Percentiles rank a stretch among this genome's conserved stretches.
phyloP scores from a whole-genome alignment of 805 yeast genomes.

The Cyberlindnera galapagoensis region DNA sequence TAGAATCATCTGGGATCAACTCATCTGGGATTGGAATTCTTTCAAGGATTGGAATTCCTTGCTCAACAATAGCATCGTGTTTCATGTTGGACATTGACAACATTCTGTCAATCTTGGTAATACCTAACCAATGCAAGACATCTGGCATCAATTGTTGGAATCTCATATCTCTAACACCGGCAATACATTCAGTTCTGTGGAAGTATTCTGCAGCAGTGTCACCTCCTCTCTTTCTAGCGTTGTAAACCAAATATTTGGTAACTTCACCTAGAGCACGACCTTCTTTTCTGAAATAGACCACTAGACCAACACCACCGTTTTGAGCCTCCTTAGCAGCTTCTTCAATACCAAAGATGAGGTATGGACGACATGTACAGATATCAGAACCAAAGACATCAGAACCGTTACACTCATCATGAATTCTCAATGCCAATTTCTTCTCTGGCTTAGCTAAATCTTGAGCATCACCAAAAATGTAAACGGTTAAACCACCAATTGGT shows the following conservation, averaged over 20 bases:
- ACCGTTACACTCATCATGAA: constrained; percentile 68
- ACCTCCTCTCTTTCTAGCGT: constrained; percentile 64
- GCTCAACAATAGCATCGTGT: constrained; percentile 62
- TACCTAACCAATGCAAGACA: constrained; percentile 59
- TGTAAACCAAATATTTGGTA: constrained; percentile 62
- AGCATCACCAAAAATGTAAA: constrained; percentile 60
- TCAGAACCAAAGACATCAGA: constrained; percentile 66
- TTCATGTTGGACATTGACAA: constrained; percentile 69
- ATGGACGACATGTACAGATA: constrained; percentile 66
- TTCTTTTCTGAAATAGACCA: constrained; percentile 61
- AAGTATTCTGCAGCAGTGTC: constrained; percentile 64
- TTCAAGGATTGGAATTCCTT: constrained; percentile 56
- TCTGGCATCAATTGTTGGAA: constrained; percentile 71
- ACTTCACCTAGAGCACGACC: constrained; percentile 69
- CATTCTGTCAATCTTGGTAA: constrained; percentile 59
- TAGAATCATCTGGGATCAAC: constrained; percentile 59
- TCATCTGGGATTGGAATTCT: constrained; percentile 64
- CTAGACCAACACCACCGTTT: constrained; percentile 57
- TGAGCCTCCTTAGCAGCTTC: constrained; percentile 69
- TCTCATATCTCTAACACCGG: constrained; percentile 68
- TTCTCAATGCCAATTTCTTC: constrained; percentile 48
- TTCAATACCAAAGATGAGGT: constrained; percentile 56
- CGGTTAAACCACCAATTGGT: constrained; percentile 65
- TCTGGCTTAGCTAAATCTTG: constrained; percentile 44
- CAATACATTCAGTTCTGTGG: constrained; percentile 64